A percentile compares a stretch with the other conserved stretches of the same genome.
These are phyloP conservation scores for Heteromeles arbutifolia DNA, from an alignment of 306 rosid species.

Conservation along the genomic window DNA sequence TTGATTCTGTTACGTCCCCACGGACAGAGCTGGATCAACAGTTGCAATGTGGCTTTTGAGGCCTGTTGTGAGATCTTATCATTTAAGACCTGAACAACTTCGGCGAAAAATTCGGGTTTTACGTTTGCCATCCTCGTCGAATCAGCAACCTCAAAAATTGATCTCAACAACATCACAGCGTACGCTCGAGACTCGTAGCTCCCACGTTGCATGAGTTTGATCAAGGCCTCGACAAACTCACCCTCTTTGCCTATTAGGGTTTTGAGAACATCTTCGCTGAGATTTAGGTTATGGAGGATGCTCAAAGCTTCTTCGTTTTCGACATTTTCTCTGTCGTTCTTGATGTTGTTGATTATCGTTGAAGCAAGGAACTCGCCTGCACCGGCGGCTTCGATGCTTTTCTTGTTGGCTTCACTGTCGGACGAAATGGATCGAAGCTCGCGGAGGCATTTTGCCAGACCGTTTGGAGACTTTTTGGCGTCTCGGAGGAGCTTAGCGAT, in stretches of 20 bases:
- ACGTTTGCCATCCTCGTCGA: constrained; percentile 9
- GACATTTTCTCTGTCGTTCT: not conserved
- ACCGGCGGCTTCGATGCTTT: constrained; percentile 53
- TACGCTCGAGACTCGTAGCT: constrained; percentile 62
- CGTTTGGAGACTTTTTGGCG: constrained; percentile 30
- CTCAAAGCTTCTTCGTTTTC: constrained; percentile 50
- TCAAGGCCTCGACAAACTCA: constrained; percentile 37
- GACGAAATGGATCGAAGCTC: constrained; percentile 53
- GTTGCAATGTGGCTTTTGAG: constrained; percentile 40
- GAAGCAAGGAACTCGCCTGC: constrained; percentile 55
- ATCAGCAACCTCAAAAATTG: constrained; percentile 44
- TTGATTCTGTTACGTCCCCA: constrained; percentile 60
- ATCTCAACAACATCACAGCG: constrained; percentile 44
- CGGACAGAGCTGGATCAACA: constrained; percentile 34
- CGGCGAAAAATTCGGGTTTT: constrained; percentile 32
- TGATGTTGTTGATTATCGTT: constrained; percentile 4
- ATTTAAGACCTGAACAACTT: constrained; percentile 35
- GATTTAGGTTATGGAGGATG: constrained; percentile 37
- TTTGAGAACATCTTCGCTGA: constrained; percentile 38
- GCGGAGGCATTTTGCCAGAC: not conserved
- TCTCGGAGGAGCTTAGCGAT: constrained; percentile 41
- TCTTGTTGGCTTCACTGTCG: constrained; percentile 48
- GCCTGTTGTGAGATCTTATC: constrained; percentile 58
- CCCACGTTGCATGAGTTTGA: constrained; percentile 38
- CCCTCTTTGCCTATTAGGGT: constrained; percentile 18